Evolutionary conservation across 768 basidiomycete species (phyloP), one percentile per base, ranked within the genome.

Genomic region (Mycena galericulata): DNA sequence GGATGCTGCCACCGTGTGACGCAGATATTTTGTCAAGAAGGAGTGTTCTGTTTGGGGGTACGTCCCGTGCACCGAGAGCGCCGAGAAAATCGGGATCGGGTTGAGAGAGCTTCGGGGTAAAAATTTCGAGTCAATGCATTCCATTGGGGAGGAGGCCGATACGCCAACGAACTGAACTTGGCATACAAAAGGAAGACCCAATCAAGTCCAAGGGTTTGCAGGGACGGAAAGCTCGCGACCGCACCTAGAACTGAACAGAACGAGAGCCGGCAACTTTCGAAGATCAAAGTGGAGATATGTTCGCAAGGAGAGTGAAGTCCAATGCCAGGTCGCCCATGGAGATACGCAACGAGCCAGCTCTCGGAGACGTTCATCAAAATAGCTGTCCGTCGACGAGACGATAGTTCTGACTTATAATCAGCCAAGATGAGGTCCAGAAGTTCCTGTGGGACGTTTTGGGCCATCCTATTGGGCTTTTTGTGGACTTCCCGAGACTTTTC

Each of bases 171-270:
- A 26, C 36, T 1, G 0, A 32, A 27, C 11, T 12, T 43, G 46
- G 24, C n/a, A 6, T n/a, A 67, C 41, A 38, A 40, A 32, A 67
- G 50, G 17, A 22, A 17, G 22, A 67, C 40, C 4, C 55, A 51
- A 46, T 61, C 30, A 27, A 67, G 17, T n/a, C n/a, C n/a, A n/a
- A n/a, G n/a, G n/a, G n/a, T n/a, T 24, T 6, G 20, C 29, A 20
- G 27, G 14, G 61, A 61, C 4, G 41, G 26, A 41, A 50, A 51
- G n/a, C n/a, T n/a, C n/a, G n/a, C n/a, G 8, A 40, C n/a, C 9
- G 34, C 30, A 20, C 9, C 17, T 22, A 62, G 22, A 20, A 62
- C 3, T 8, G 29, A 53, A 10, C 12, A 6, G 7, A 53, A 2
- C n/a, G 20, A n/a, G 14, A 41, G 49, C 10, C 9, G 15, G 30